Evolutionary conservation across 257 asterid species (phyloP).

Genomic region (Solanum arcanum): DNA sequence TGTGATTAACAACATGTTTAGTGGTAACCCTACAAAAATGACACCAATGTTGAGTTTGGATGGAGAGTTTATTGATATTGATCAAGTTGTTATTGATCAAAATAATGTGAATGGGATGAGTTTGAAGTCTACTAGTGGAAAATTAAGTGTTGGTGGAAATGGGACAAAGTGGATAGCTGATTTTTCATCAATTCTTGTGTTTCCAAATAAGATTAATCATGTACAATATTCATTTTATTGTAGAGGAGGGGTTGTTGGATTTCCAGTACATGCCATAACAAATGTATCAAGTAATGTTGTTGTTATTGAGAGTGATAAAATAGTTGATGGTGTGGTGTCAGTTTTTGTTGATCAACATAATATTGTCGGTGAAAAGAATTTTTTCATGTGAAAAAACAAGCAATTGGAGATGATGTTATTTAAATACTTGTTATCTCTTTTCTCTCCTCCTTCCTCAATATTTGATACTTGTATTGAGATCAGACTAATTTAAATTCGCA

Average conservation of each 20-base stretch:
- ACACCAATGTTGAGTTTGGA: slow-evolving; percentile 29
- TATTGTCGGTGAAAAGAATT: slow-evolving; percentile 23
- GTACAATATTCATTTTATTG: slow-evolving; percentile 30
- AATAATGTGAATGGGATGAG: slow-evolving; percentile 47
- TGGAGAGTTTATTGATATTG: slow-evolving; percentile 22
- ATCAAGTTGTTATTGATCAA: slow-evolving; percentile 40
- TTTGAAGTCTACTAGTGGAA: slow-evolving; percentile 35
- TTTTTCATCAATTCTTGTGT: slow-evolving; percentile 28
- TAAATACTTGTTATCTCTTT: background rate
- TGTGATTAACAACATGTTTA: slow-evolving; percentile 36
- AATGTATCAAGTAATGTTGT: slow-evolving; percentile 41
- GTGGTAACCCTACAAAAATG: slow-evolving; percentile 20
- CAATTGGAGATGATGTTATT: background rate
- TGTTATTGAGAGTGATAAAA: slow-evolving; percentile 35
- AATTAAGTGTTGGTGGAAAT: slow-evolving; percentile 33
- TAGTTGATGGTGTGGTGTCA: slow-evolving; percentile 30
- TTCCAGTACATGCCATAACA: slow-evolving; percentile 31
- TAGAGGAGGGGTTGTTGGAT: slow-evolving; percentile 16
- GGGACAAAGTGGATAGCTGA: slow-evolving; percentile 51
- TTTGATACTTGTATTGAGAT: background rate
- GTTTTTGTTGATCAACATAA: slow-evolving; percentile 49
- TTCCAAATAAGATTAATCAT: slow-evolving; percentile 40
- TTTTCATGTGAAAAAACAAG: background rate
- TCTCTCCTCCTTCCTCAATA: background rate
- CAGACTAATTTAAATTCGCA: too few relatives aligned